Evolutionary conservation across 2,329 filamentous ascomycete genomes (phyloP).

Genomic region (Cladophialophora psammophila): DNA sequence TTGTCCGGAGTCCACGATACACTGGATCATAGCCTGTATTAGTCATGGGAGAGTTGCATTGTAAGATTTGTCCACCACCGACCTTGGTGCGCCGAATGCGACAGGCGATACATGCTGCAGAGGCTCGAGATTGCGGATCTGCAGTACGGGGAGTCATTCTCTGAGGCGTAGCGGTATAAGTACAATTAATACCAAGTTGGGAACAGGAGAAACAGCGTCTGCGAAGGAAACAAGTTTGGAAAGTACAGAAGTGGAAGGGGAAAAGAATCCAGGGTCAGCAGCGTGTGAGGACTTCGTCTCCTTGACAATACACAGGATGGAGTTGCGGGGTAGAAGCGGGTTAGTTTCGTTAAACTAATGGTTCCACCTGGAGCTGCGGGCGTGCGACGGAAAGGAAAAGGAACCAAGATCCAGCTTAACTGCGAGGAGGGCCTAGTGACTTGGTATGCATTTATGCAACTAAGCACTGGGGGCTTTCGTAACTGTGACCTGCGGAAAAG

Average conservation of each 20-base stretch:
- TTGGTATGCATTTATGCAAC: neutral
- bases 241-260: neutral
- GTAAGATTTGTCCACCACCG: neutral
- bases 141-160: neutral
- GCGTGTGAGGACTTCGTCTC: neutral
- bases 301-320: neutral
- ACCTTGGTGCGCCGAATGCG: conserved; percentile 7
- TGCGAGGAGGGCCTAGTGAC: neutral
- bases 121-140: conserved; percentile 6
- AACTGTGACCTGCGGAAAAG: neutral
- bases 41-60: neutral
- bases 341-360: neutral
- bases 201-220: neutral
- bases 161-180: neutral
- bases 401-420: neutral
- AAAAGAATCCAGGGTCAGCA: neutral
- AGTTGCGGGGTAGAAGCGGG: neutral
- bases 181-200: neutral
- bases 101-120: neutral
- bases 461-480: neutral
- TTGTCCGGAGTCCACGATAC: neutral
- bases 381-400: neutral
- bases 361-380: neutral
- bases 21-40: neutral
- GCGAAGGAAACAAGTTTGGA: too few relatives aligned